Conservation (phyloP, 73 alveolate species). For the Urostyla sp. region DNA sequence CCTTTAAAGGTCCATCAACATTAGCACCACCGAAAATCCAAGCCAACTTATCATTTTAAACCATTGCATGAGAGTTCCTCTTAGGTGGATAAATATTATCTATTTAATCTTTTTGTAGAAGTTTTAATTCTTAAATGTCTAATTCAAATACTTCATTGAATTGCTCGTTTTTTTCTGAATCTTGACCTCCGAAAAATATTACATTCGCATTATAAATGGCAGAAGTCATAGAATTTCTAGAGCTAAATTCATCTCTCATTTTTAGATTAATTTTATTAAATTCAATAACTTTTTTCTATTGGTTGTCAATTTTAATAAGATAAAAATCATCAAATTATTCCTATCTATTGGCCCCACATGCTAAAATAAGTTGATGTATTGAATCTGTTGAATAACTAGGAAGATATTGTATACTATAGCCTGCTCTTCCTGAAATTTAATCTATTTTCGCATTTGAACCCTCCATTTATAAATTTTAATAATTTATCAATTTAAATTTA, state of each 20-base stretch:
- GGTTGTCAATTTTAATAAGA: neutral
- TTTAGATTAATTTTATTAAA: neutral
- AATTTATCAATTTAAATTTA: neutral
- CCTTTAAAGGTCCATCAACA: conserved; percentile 66
- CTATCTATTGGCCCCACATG: conserved; percentile 47
- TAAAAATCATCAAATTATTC: conserved; percentile 24
- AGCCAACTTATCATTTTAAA: conserved; percentile 11
- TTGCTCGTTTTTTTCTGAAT: conserved; percentile 27
- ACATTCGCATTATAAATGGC: conserved; percentile 12
- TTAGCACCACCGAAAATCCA: conserved; percentile 71
- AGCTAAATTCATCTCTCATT: conserved; percentile 44
- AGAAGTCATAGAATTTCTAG: conserved; percentile 56
- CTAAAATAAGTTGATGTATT: neutral
- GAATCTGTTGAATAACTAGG: neutral
- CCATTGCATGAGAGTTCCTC: conserved; percentile 61
- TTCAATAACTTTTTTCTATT: neutral
- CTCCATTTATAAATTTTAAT: neutral
- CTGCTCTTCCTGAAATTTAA: conserved; percentile 45
- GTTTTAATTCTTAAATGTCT: neutral
- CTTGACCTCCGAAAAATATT: conserved; percentile 66
- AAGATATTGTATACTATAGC: too few species aligned
- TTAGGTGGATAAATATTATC: conserved; percentile 49
- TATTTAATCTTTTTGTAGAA: conserved; percentile 17
- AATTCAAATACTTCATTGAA: conserved; percentile 44
- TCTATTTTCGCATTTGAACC: neutral